phyloP scores from a whole-genome alignment of 345 rosid genomes.

The Citrus maxima region DNA sequence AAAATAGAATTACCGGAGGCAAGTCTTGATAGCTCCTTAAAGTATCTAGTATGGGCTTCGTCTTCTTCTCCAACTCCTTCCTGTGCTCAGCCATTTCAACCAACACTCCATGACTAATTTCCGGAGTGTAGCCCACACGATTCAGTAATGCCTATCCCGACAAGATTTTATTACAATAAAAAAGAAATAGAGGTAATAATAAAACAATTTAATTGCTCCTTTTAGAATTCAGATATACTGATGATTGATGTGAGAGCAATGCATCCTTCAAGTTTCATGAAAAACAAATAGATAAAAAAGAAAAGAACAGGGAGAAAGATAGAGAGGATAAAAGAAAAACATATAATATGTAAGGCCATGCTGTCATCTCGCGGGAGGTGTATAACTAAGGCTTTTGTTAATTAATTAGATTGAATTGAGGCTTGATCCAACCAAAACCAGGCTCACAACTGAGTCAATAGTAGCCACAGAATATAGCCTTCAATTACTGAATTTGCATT shows the following conservation, averaged over 20 bases:
- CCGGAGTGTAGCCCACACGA: conserved; percentile 85
- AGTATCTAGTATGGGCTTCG: conserved; percentile 86
- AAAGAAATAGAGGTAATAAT: background rate
- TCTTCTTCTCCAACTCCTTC: conserved; percentile 83
- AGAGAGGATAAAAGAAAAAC: background rate
- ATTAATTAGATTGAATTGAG: background rate
- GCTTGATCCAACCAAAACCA: background rate
- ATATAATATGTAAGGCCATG: background rate
- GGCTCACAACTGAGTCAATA: background rate
- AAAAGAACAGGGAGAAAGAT: background rate
- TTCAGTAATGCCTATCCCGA: conserved; percentile 64
- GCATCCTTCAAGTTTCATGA: background rate
- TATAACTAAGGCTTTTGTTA: background rate
- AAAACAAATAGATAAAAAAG: background rate
- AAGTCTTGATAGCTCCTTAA: conserved; percentile 95
- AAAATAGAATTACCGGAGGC: conserved; percentile 62
- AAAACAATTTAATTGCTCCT: background rate
- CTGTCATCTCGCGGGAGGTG: background rate
- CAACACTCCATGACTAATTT: conserved; percentile 80
- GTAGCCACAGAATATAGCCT: background rate
- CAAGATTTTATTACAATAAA: background rate
- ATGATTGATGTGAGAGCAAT: background rate
- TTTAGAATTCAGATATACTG: background rate
- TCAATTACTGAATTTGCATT: background rate
- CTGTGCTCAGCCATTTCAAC: conserved; percentile 89